Conservation (phyloP, 805 yeast species). For the Lachancea sp. region DNA sequence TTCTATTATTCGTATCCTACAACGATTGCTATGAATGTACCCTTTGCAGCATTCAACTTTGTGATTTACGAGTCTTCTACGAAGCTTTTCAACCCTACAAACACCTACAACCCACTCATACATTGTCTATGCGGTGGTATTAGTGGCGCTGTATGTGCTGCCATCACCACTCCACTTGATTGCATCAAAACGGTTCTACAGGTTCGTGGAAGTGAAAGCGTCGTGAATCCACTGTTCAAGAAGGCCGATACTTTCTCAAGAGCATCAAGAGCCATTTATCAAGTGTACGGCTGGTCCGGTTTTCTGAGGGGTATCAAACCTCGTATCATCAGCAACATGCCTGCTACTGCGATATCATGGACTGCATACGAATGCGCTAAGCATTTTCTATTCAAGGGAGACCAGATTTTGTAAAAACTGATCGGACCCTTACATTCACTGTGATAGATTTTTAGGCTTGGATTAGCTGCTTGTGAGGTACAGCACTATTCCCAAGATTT, state of each 20-base stretch:
- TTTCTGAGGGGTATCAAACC: constrained; percentile 85
- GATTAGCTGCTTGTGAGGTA: not conserved
- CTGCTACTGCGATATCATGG: constrained; percentile 96
- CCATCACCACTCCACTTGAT: constrained; percentile 88
- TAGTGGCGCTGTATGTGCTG: constrained; percentile 94
- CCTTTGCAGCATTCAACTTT: constrained; percentile 91
- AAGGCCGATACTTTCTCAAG: constrained; percentile 58
- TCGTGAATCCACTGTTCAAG: constrained; percentile 37
- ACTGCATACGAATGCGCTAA: constrained; percentile 97
- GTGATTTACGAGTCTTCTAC: constrained; percentile 84
- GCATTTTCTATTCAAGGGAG: constrained; percentile 27
- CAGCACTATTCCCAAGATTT: too few relatives aligned
- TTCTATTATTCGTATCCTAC: constrained; percentile 93
- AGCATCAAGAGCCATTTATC: constrained; percentile 64
- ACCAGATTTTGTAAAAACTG: not conserved
- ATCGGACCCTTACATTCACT: not conserved
- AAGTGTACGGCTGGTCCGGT: constrained; percentile 54
- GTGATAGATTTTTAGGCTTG: not conserved
- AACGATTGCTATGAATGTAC: constrained; percentile 83
- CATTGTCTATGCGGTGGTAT: constrained; percentile 92
- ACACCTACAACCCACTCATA: constrained; percentile 75
- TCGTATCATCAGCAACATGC: constrained; percentile 86
- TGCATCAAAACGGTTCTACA: constrained; percentile 89
- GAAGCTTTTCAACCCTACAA: constrained; percentile 70
- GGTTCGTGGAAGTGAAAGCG: constrained; percentile 53